Evolutionary conservation across 2,329 filamentous ascomycete species (phyloP).

Genomic region (Xylaria sp.): DNA sequence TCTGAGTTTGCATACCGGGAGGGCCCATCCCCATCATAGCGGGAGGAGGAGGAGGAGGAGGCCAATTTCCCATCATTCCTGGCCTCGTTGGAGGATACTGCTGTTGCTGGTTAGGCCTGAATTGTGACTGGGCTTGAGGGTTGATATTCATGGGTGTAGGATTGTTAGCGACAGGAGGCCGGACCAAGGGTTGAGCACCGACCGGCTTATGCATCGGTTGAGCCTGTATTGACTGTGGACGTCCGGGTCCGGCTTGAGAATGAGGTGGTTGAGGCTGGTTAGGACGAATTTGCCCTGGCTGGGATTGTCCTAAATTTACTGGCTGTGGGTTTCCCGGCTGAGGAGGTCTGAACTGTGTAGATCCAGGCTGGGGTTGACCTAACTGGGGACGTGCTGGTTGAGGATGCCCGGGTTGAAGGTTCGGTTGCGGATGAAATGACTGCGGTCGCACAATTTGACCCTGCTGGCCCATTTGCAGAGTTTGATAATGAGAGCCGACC

Average conservation of each 20-base stretch:
- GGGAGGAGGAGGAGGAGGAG: conserved; percentile 3
- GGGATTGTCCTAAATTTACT: too few species aligned
- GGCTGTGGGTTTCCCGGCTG: conserved; percentile 11
- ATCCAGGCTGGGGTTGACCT: neutral
- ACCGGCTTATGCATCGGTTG: conserved; percentile 19
- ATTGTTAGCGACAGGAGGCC: conserved; percentile 26
- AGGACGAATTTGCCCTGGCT: neutral
- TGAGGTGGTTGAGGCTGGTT: neutral
- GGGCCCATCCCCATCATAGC: neutral
- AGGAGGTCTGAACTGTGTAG: conserved; percentile 9
- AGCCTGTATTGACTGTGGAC: neutral
- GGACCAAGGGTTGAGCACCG: conserved; percentile 22
- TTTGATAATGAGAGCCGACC: conserved; percentile 3
- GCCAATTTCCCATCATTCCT: conserved; percentile 5
- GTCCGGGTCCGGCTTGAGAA: neutral
- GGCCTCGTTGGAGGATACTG: conserved; percentile 12
- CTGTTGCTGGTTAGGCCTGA: conserved; percentile 13
- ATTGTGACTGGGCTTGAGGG: conserved; percentile 16
- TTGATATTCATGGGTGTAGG: conserved; percentile 17
- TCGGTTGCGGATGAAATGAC: neutral
- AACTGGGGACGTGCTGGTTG: neutral
- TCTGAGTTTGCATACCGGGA: conserved; percentile 8
- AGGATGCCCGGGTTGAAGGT: neutral
- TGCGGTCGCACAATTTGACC: conserved; percentile 6
- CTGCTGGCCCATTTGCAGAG: conserved; percentile 6